Evolutionary conservation across 306 rosid species (phyloP), one percentile per base, ranked within the genome.

Genomic region (Vicia faba): DNA sequence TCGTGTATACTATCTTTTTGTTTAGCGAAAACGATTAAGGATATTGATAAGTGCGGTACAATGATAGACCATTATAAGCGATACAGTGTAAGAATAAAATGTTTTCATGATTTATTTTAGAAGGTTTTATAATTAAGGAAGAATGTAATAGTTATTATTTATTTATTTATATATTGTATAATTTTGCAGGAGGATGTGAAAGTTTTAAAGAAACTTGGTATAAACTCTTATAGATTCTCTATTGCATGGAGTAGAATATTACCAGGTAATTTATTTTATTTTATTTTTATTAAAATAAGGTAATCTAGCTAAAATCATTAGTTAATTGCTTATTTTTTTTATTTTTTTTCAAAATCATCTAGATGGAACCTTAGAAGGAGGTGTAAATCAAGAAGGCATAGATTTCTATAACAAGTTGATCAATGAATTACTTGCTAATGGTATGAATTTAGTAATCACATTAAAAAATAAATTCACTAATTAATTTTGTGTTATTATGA

Each of bases 161-260:
- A 39, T 39, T 7, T 39, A 43, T 43, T 43, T 43, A 31, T 31
- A 31, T 41, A 38, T 48, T 49, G 44, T 5, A 43, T 19, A 8
- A 46, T 16, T 8, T 40, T 48, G 5, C 8, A 79, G 83, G 66
- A 74, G 13, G 83, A 79, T 15, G 73, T 79, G 45, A 11, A 35
- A 33, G 0, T 7, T 4, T 7, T 79, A 41, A 74, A 75, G 69
- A n/a, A 41, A 38, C 73, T 79, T 35, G 80, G 83, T 43, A 29
- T 75, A 29, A 45, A 70, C 12, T 2, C 64, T 40, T 70, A 79
- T 11, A 58, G 77, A 70, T 74, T 75, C 19, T 79, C 83, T 19
- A 64, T 79, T 28, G n/a, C 69, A 2, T 79, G 83, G 83, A 70
- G 74, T 11, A 75, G 83, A 40, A 51, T 79, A 70, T 8, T 79